Base-by-base conservation (phyloP, 805 yeast species). In the Nakazawaea ernobii region DNA sequence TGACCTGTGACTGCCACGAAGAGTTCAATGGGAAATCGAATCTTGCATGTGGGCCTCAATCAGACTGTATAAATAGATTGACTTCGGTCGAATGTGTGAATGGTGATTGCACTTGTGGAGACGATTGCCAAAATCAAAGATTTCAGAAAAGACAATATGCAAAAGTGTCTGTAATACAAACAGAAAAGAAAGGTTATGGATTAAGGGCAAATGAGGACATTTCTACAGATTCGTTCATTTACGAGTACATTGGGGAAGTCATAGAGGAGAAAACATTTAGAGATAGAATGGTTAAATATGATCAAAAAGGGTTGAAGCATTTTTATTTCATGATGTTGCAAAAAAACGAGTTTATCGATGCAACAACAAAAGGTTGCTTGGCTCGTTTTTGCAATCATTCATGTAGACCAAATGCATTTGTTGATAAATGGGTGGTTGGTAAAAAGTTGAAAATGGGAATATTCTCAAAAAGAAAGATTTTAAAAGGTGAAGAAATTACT, bases 381-480 rank as follows among this genome's bases (percentile, higher is more conserved):
- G 97, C 96, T 1, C 74, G 99, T 49, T 94, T 91, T 67, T 86
- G 94, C 61, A 92, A 92, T 65, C 99, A 92, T 66, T 88, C 96
- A 17, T 92, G 99, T 65, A 82, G 79, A 58, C 99, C 99, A 10
- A 94, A 94, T 63, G 92, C 96, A 20, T 88, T 79, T 57, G 96
- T 92, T 38, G 97, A 92, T 64, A 92, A 92, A 69, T 92, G 99
- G 99, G 94, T 91, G 14, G 98, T 92, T 11, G 90, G 90, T 28
- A 87, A 86, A 50, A 85, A 88, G 61, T 72, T 89, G 49, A 75
- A 89, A 54, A 94, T 94, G 98, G 99, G 98, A 28, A 86, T 92
- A 24, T 94, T 92, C 62, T 87, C 97, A 43, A 86, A 86, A 55
- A 71, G 96, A 53, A 65, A 72, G 27, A 88, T 92, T 45, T 39